These are phyloP conservation scores for Picea sitchensis DNA, from an alignment of 75 land plant genomes.

Conservation along the genomic window DNA sequence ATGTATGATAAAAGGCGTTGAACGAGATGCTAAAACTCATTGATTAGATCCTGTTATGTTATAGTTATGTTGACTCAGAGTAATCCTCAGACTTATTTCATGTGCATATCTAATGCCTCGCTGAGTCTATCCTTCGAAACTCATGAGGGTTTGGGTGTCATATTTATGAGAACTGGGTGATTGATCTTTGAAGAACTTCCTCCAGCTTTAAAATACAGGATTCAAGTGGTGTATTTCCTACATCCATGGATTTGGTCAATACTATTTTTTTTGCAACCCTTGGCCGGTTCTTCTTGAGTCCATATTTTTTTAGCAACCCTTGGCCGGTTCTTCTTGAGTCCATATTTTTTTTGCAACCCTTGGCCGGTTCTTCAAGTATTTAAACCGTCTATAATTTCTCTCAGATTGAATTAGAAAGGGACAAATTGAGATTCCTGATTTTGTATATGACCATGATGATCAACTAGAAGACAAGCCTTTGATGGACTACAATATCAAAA, in stretches of 20 bases:
- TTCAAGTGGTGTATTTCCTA: slow-evolving; percentile 63
- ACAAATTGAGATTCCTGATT: slow-evolving; percentile 65
- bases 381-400: slow-evolving; percentile 56
- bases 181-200: too few species aligned
- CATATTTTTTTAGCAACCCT: slow-evolving; percentile 25
- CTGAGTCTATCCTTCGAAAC: too few species aligned
- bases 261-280: slow-evolving; percentile 60
- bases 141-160: too few species aligned
- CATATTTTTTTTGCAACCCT: slow-evolving; percentile 26
- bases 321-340: slow-evolving; percentile 42
- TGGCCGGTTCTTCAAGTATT: slow-evolving; percentile 44
- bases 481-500: slow-evolving; percentile 66
- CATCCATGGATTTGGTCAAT: slow-evolving; percentile 69
- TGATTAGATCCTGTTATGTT: too few species aligned
- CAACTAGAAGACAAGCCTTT: slow-evolving; percentile 53
- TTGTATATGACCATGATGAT: slow-evolving; percentile 66
- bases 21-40: too few species aligned
- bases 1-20: too few species aligned
- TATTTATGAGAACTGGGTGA: too few species aligned
- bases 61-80: too few species aligned
- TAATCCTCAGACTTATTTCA: too few species aligned
- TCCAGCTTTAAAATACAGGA: not conserved
- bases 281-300: slow-evolving; percentile 57
- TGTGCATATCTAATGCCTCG: too few species aligned
- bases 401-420: slow-evolving; percentile 54